Evolutionary conservation across 225 moss, liverwort and hornwort species (phyloP).

Genomic region (Marchantia paleacea): DNA sequence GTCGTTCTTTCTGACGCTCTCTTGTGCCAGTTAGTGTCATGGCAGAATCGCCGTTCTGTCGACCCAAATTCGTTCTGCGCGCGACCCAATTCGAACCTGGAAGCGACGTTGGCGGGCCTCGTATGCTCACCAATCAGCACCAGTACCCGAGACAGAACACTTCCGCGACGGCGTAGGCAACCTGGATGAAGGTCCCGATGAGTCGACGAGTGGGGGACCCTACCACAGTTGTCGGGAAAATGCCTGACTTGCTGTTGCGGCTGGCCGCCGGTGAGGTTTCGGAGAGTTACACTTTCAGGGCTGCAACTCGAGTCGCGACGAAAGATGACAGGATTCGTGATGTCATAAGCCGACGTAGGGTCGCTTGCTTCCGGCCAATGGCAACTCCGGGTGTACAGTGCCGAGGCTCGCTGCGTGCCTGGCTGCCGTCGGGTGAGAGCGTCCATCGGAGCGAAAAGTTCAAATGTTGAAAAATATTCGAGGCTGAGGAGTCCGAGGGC

Average conservation of each 20-base stretch:
- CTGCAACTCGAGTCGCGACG: background rate
- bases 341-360: background rate
- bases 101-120: background rate
- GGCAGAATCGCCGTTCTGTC: no score
- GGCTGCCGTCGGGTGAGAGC: background rate
- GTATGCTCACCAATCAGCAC: no score
- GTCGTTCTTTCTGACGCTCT: background rate
- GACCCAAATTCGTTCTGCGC: background rate
- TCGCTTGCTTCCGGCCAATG: background rate
- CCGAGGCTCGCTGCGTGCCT: no score
- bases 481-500: no score
- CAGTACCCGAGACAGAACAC: background rate
- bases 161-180: background rate
- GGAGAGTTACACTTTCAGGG: background rate
- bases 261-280: background rate
- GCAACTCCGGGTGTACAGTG: background rate
- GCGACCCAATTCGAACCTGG: background rate
- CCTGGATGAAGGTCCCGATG: no score
- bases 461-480: background rate
- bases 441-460: background rate
- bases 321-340: background rate
- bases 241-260: background rate
- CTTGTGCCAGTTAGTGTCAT: background rate
- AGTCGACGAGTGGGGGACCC: background rate
- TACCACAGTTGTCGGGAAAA: background rate